Percentiles rank a stretch among this genome's conserved stretches.
phyloP scores from a whole-genome alignment of 2,329 filamentous ascomycete genomes.

The Hirsutella rhossiliensis region DNA sequence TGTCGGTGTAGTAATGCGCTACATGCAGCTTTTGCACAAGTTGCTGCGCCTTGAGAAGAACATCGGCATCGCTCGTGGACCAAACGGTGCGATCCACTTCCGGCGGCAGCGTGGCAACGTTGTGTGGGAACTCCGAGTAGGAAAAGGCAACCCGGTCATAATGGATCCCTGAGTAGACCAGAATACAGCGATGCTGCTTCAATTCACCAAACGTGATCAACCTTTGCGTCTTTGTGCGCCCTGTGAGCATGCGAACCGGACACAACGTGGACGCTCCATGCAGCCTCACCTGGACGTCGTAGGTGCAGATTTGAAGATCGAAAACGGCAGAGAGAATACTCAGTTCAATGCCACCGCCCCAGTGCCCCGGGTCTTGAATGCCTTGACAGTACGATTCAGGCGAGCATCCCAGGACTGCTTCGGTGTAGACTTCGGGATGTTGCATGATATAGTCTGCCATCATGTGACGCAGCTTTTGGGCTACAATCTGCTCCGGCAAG shows the following conservation, averaged over 20 bases:
- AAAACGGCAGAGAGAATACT: constrained; percentile 77
- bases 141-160: constrained; percentile 82
- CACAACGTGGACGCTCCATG: neutral
- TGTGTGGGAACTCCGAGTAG: constrained; percentile 43
- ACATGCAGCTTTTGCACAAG: constrained; percentile 54
- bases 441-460: constrained; percentile 68
- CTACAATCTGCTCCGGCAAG: constrained; percentile 45
- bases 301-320: constrained; percentile 71
- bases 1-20: constrained; percentile 81
- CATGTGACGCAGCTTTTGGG: constrained; percentile 53
- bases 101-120: constrained; percentile 45
- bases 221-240: constrained; percentile 15
- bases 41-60: constrained; percentile 56
- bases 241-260: neutral
- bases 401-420: constrained; percentile 62
- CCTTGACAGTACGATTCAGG: constrained; percentile 68
- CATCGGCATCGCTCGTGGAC: constrained; percentile 43
- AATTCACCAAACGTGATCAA: constrained; percentile 62
- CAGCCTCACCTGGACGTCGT: constrained; percentile 53
- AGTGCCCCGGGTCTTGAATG: constrained; percentile 69
- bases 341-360: constrained; percentile 88
- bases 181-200: constrained; percentile 54
- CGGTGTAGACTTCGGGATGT: constrained; percentile 60
- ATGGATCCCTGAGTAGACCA: constrained; percentile 87
- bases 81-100: constrained; percentile 61